Conservation (phyloP, 495 filamentous ascomycete genomes). For the Aspergillus biplanus region DNA sequence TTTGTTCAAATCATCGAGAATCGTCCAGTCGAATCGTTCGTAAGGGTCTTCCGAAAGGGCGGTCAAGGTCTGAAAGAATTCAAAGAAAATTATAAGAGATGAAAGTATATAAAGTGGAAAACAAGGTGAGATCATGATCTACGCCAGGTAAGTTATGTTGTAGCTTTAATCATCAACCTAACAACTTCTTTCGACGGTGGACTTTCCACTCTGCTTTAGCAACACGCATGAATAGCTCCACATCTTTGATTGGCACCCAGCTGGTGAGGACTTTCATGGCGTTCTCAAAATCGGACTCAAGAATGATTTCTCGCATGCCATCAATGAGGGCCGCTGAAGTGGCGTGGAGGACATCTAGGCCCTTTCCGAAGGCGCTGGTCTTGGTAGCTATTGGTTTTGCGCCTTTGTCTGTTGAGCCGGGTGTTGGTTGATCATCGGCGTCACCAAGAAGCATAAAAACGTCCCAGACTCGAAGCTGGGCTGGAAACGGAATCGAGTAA, state of each 20-base stretch:
- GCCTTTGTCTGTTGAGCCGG: conserved; percentile 53
- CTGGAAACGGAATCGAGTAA: conserved; percentile 92
- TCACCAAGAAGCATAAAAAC: conserved; percentile 98
- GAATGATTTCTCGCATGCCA: conserved; percentile 84
- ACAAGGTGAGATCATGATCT: background rate
- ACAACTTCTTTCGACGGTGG: conserved; percentile 56
- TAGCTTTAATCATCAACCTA: conserved; percentile 19
- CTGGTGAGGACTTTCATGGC: conserved; percentile 97
- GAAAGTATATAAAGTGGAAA: background rate
- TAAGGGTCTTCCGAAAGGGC: background rate
- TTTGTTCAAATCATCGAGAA: conserved; percentile 23
- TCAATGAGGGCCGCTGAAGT: conserved; percentile 90
- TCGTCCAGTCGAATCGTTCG: conserved; percentile 24
- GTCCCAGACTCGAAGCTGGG: conserved; percentile 98
- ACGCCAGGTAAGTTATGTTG: background rate
- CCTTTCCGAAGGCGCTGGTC: conserved; percentile 57
- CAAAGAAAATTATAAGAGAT: conserved; percentile 2
- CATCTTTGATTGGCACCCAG: conserved; percentile 93
- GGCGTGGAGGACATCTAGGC: conserved; percentile 89
- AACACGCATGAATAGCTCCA: conserved; percentile 93
- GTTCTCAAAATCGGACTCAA: conserved; percentile 96
- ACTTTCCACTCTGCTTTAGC: conserved; percentile 89
- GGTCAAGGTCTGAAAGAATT: background rate
- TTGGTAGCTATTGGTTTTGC: conserved; percentile 19
- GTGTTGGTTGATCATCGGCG: conserved; percentile 38